Percentiles rank a stretch among this genome's conserved stretches.
phyloP scores from a whole-genome alignment of 1,139 yeast genomes.

The Magnusiomyces sp. region DNA sequence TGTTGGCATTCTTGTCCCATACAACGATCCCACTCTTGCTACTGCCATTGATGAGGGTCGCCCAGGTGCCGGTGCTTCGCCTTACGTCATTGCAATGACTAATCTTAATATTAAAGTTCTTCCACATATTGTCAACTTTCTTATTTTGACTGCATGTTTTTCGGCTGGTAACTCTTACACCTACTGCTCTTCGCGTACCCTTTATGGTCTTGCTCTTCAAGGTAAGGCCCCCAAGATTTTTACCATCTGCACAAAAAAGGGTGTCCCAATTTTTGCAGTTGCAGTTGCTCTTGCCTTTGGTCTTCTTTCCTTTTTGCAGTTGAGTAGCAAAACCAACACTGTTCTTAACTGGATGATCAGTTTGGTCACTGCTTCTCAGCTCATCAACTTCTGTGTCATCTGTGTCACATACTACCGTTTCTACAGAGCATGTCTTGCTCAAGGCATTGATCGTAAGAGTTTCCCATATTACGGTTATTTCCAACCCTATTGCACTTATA shows the following conservation, averaged over 20 bases:
- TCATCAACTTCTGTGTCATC: conserved; percentile 62
- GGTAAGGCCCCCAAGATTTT: conserved; percentile 46
- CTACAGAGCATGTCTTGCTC: conserved; percentile 52
- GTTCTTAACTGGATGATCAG: conserved; percentile 71
- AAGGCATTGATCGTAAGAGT: conserved; percentile 44
- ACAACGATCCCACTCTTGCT: conserved; percentile 40
- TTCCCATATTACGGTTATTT: conserved; percentile 49
- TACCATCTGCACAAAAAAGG: conserved; percentile 38
- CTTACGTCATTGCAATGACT: conserved; percentile 57
- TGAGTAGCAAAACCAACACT: conserved; percentile 50
- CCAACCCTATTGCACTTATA: conserved; percentile 48
- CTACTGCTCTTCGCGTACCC: conserved; percentile 50
- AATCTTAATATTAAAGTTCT: conserved; percentile 42
- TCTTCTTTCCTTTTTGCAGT: conserved; percentile 46
- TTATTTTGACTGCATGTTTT: conserved; percentile 54
- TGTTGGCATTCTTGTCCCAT: conserved; percentile 50
- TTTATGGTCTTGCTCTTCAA: conserved; percentile 52
- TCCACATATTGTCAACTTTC: conserved; percentile 57
- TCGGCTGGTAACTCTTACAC: conserved; percentile 70
- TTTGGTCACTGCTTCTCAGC: conserved; percentile 70
- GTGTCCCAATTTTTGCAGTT: conserved; percentile 53
- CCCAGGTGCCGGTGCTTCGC: conserved; percentile 56
- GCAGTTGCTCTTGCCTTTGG: conserved; percentile 41
- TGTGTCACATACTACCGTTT: conserved; percentile 56
- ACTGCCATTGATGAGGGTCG: conserved; percentile 39